Evolutionary conservation across 805 yeast species (phyloP), one percentile per base, ranked within the genome.

Genomic region (Yarrowia bubula): DNA sequence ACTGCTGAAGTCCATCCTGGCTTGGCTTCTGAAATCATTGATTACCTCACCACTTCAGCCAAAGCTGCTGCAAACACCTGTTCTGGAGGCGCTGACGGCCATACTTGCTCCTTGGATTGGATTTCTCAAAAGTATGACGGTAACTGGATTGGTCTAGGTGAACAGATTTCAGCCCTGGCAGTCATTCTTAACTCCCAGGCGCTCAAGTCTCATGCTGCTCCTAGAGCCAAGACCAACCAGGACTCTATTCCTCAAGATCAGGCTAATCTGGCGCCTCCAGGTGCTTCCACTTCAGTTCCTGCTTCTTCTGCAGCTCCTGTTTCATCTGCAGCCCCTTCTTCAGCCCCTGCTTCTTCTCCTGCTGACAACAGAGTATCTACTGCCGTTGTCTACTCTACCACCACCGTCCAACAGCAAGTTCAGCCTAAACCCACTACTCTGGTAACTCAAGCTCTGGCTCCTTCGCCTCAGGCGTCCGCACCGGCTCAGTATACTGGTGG

Each of bases 81-180:
- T 76, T 79, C 86, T 0, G 96, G 97, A 66, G 96, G 96, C 70
- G 62, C 76, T 1, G 96, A 90, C 73, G 88, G 88, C 8, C 85
- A 86, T 69, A 90, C 96, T 0, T 91, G 97, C 77, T 96, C 96
- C 55, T 74, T 81, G 62, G 79, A 86, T 74, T 90, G 97, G 97
- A 73, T 81, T 13, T 66, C 70, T n/a, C 76, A 75, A 41, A 9
- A 14, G 35, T 58, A 43, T 35, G 64, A 58, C 22, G 51, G 51
- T 13, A 79, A 82, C 4, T 88, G 88, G 84, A 89, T 83, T 69
- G 96, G 97, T 1, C 80, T 90, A 39, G 96, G 96, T 58, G 96
- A 91, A 75, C 96, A 90, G 75, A 86, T 89, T 81, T 78, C 84
- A 35, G 96, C 96, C 0, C 77, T 89, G 50, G 96, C 89, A 68